These are phyloP conservation scores for Fraxinus floribunda DNA, from an alignment of 305 asterid genomes.

Conservation along the genomic window DNA sequence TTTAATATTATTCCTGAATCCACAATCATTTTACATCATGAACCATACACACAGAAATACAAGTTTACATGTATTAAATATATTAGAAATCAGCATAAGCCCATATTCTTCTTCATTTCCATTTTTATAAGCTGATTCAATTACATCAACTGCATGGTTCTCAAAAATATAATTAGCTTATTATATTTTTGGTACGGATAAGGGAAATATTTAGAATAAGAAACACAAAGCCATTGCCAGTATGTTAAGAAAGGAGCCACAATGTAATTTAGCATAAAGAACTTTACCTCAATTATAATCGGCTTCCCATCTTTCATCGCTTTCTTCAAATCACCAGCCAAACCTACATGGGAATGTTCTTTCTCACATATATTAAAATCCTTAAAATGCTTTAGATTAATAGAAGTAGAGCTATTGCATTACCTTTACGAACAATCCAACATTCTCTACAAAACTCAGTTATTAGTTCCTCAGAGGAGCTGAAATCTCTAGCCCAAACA, in stretches of 20 bases:
- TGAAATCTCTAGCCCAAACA: slow-evolving; percentile 92
- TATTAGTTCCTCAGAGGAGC: slow-evolving; percentile 83
- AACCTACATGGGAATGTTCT: slow-evolving; percentile 47
- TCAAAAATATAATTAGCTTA: slow-evolving; percentile 4
- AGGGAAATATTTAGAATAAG: slow-evolving; percentile 6
- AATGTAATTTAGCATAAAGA: slow-evolving; percentile 18
- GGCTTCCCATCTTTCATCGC: slow-evolving; percentile 99
- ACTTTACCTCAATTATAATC: slow-evolving; percentile 81
- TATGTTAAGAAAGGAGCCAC: slow-evolving; percentile 11
- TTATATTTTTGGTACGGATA: background rate
- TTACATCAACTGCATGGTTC: background rate
- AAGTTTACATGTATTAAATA: background rate
- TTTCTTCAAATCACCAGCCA: slow-evolving; percentile 98
- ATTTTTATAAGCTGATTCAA: background rate
- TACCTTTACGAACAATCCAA: slow-evolving; percentile 97
- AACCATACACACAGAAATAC: background rate
- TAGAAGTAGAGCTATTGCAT: slow-evolving; percentile 7
- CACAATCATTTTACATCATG: background rate
- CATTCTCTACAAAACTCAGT: slow-evolving; percentile 98
- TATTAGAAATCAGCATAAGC: background rate
- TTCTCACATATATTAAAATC: slow-evolving; percentile 16
- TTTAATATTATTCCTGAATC: background rate
- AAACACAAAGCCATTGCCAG: background rate
- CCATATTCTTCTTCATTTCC: background rate
- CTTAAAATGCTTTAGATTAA: slow-evolving; percentile 20